A percentile compares a stretch with the other conserved stretches of the same genome.
Evolutionary conservation across 2,329 filamentous ascomycete species (phyloP).

Genomic region (Rhinocladiella similis): DNA sequence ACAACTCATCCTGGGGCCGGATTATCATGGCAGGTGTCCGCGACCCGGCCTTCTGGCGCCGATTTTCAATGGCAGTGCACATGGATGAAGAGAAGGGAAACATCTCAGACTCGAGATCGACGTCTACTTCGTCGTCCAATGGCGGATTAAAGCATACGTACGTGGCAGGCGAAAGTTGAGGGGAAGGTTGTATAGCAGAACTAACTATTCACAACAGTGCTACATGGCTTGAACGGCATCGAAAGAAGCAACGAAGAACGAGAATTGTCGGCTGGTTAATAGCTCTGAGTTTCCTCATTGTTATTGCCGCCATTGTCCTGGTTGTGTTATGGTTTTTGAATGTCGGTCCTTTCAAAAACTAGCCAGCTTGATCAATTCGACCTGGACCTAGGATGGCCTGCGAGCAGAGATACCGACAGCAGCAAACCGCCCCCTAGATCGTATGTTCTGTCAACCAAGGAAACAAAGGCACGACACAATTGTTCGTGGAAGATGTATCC

Average conservation of each 20-base stretch:
- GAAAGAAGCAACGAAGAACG: constrained; percentile 49
- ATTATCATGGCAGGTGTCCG: constrained; percentile 50
- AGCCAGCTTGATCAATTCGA: constrained; percentile 1
- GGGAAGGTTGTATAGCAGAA: neutral
- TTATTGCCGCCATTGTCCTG: constrained; percentile 19
- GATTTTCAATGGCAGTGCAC: constrained; percentile 60
- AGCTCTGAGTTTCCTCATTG: constrained; percentile 15
- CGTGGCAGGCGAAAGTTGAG: constrained; percentile 11
- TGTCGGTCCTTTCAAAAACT: constrained; percentile 19
- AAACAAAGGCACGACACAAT: too few species aligned
- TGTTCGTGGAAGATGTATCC: neutral
- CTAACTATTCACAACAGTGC: constrained; percentile 38
- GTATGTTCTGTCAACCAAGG: too few species aligned
- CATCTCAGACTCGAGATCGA: constrained; percentile 16
- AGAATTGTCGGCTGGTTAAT: constrained; percentile 45
- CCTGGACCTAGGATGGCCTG: too few species aligned
- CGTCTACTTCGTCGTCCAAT: constrained; percentile 13
- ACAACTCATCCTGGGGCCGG: neutral
- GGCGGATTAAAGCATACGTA: constrained; percentile 28
- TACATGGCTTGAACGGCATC: constrained; percentile 55
- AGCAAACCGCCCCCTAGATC: too few species aligned
- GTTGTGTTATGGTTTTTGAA: constrained; percentile 23
- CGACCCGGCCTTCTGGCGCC: constrained; percentile 61
- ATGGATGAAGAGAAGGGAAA: constrained; percentile 49
- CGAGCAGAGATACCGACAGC: too few species aligned